Conservation (phyloP, 1,284 basidiomycete genomes). For the Sanguinoderma infundibulare region DNA sequence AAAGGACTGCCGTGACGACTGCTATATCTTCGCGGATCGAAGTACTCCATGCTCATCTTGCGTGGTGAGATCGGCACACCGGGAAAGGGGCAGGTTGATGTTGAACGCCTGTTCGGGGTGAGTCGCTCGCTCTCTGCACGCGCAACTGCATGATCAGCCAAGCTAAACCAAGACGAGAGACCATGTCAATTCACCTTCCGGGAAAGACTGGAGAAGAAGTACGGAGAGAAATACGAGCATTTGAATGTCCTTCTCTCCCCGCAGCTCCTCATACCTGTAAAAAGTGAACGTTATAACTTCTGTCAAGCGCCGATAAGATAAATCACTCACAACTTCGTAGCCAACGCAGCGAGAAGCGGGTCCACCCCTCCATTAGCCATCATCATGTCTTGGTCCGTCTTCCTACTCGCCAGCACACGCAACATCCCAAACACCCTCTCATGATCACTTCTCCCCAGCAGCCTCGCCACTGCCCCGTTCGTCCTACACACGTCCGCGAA, state of each 20-base stretch:
- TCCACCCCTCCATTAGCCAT: conserved; percentile 9
- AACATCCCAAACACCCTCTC: conserved; percentile 75
- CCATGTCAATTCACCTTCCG: conserved; percentile 32
- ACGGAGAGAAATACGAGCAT: conserved; percentile 82
- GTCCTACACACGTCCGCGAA: conserved; percentile 55
- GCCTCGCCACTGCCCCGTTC: conserved; percentile 65
- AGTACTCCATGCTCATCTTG: conserved; percentile 26
- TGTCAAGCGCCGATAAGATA: not conserved
- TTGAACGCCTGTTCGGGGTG: not conserved
- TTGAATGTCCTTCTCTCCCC: conserved; percentile 74
- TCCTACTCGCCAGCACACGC: conserved; percentile 47
- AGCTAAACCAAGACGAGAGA: not conserved
- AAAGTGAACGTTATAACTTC: too few species aligned
- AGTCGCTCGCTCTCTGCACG: not conserved
- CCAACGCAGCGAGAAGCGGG: conserved; percentile 13
- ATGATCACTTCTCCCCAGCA: conserved; percentile 69
- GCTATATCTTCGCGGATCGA: conserved; percentile 11
- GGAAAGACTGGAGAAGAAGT: conserved; percentile 51
- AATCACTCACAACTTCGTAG: conserved; percentile 35
- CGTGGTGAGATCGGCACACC: conserved; percentile 5
- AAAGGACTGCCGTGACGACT: conserved; percentile 20
- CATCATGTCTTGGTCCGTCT: not conserved
- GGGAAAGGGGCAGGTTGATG: conserved; percentile 13
- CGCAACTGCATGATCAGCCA: not conserved
- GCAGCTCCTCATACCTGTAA: conserved; percentile 66